Conservation (phyloP, 2,329 filamentous ascomycete species). For the Waltergamsia citrina region DNA sequence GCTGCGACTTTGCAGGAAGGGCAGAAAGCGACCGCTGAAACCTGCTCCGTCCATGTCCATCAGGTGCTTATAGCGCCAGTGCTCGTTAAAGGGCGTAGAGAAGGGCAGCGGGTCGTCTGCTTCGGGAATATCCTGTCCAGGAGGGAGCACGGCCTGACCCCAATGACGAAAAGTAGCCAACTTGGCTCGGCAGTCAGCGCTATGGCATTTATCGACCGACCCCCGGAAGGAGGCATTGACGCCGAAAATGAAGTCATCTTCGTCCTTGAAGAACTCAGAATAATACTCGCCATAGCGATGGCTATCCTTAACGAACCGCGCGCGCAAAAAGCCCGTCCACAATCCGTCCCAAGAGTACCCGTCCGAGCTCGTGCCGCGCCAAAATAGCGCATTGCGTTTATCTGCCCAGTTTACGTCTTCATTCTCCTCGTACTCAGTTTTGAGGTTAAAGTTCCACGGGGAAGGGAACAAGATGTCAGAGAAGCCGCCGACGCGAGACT, state of each 20-base stretch:
- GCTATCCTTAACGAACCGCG: constrained; percentile 57
- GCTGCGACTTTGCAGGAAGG: constrained; percentile 55
- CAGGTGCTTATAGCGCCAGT: constrained; percentile 53
- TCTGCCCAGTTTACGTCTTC: constrained; percentile 35
- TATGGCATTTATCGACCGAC: constrained; percentile 31
- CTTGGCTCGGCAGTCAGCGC: constrained; percentile 30
- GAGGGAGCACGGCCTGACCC: constrained; percentile 13
- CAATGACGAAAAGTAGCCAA: constrained; percentile 28
- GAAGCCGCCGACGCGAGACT: constrained; percentile 43
- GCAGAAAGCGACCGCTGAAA: constrained; percentile 56
- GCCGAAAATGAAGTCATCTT: background rate
- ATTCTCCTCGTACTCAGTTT: constrained; percentile 40
- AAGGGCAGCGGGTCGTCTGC: constrained; percentile 3
- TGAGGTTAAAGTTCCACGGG: constrained; percentile 47
- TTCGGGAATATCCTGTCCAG: constrained; percentile 14
- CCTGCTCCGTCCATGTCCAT: constrained; percentile 64
- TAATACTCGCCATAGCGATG: too few species aligned
- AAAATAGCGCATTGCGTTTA: constrained; percentile 40
- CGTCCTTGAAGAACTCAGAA: constrained; percentile 21
- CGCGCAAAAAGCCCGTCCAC: constrained; percentile 59
- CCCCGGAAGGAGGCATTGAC: constrained; percentile 27
- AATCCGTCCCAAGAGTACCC: constrained; percentile 23
- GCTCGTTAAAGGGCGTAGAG: constrained; percentile 18
- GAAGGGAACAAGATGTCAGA: constrained; percentile 43
- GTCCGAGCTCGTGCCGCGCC: constrained; percentile 48